Base-by-base conservation (phyloP, 2,329 filamentous ascomycete species). In the Nigrograna mackinnonii region DNA sequence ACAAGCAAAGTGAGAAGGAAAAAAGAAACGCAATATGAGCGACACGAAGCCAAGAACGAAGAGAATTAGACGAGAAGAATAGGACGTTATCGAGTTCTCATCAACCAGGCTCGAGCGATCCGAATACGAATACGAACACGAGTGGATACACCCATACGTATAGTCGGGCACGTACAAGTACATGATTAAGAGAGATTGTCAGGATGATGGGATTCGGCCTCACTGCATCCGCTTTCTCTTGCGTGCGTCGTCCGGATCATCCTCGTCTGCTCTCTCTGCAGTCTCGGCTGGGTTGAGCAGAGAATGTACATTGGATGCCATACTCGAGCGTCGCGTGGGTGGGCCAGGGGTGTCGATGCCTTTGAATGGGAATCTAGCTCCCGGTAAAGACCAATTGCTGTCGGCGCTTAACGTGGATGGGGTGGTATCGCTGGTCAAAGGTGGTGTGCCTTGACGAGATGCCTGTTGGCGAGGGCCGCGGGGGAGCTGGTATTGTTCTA, bases 231-330 rank as follows among this genome's bases (percentile, higher is more conserved):
- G 54, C 69, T 84, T 84, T 51, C 82, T 73, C 69, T 85, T 85
- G 46, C 83, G 73, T 44, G 85, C 82, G 16, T 84, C 81, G 36
- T 75, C 73, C 18, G 75, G 72, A 44, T 83, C 75, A 44, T 86
- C 83, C 59, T 86, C 83, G 34, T 84, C 83, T 16, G 81, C 79
- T 44, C 82, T 68, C 64, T 87, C 84, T 2, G 79, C 80, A 1
- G 84, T 86, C 52, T 86, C 83, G 12, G 84, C 82, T 5, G 84
- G 85, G 52, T 87, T 87, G 1, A 87, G 73, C 18, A 87, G 66
- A 5, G 79, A 83, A 60, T 85, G 82, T 17, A 85, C 80, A 53
- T 84, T 87, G 52, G 83, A 86, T 5, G 84, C 84, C 84, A 87
- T 87, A 57, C 84, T 87, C 19, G 82, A 84, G 46, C 84, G 75